phyloP scores from a whole-genome alignment of 2,329 filamentous ascomycete genomes.

The Ophiostoma triangulosporum region DNA sequence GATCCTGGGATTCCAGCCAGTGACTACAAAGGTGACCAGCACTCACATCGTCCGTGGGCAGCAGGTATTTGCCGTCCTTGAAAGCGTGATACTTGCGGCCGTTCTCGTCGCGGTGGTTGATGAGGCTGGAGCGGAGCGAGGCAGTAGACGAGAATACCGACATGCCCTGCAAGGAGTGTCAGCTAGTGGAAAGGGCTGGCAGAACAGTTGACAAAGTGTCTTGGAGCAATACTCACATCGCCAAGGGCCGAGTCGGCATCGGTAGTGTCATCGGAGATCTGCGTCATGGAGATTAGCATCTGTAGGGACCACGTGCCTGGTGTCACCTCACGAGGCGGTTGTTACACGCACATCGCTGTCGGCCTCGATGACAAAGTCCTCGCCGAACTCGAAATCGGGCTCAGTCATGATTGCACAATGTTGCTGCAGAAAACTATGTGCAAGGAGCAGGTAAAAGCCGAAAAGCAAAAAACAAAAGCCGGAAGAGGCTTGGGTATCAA shows the following conservation, averaged over 20 bases:
- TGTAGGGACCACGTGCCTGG: background rate
- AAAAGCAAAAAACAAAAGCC: background rate
- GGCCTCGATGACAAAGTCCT: constrained; percentile 3
- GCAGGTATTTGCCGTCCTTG: constrained; percentile 25
- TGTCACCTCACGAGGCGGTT: background rate
- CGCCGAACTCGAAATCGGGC: background rate
- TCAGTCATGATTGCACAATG: constrained; percentile 3
- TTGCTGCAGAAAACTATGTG: background rate
- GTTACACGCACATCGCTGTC: constrained; percentile 6
- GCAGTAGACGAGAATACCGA: constrained; percentile 21
- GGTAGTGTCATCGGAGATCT: background rate
- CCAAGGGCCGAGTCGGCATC: constrained; percentile 20
- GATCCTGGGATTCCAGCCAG: no score
- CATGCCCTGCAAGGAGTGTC: constrained; percentile 14
- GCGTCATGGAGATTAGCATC: background rate
- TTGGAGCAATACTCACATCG: constrained; percentile 15
- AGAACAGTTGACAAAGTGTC: background rate
- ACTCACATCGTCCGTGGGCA: constrained; percentile 25
- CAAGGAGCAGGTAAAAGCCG: background rate
- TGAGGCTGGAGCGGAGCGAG: constrained; percentile 20
- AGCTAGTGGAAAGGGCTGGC: background rate
- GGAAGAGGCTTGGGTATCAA: background rate
- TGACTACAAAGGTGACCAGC: no score
- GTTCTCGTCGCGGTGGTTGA: constrained; percentile 22
- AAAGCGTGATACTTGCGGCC: constrained; percentile 26